Evolutionary conservation across 495 filamentous ascomycete genomes (phyloP).

Genomic region (Jackrogersella minutella): DNA sequence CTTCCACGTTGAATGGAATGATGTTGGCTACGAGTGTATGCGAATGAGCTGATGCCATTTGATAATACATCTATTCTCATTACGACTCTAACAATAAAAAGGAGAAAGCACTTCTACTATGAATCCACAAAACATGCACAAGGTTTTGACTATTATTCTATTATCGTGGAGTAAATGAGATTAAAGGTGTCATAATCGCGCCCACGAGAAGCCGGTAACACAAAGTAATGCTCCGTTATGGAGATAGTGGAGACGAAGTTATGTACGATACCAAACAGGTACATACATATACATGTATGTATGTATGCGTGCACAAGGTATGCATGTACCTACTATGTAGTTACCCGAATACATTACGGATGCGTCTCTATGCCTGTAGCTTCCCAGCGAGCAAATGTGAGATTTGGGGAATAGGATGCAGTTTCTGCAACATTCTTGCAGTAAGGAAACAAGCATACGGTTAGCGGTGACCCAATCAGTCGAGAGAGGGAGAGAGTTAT

Average conservation of each 20-base stretch:
- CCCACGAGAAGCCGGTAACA: not conserved
- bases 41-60: constrained; percentile 25
- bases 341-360: constrained; percentile 1
- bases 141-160: too few species aligned
- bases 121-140: too few species aligned
- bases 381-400: not conserved
- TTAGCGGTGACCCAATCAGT: not conserved
- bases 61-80: not conserved
- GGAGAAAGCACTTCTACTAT: not conserved
- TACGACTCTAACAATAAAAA: not conserved
- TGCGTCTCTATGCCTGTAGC: not conserved
- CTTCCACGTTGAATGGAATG: constrained; percentile 10
- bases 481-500: not conserved
- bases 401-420: constrained; percentile 2
- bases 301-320: not conserved
- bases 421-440: constrained; percentile 8
- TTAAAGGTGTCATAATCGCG: not conserved
- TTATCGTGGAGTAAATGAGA: not conserved
- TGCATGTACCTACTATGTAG: too few species aligned
- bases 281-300: not conserved
- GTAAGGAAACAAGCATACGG: not conserved
- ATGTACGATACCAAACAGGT: not conserved
- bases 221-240: constrained; percentile 22
- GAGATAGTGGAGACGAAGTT: constrained; percentile 8
- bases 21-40: constrained; percentile 15